phyloP scores from a whole-genome alignment of 2,329 filamentous ascomycete species.

The Nemania serpens region DNA sequence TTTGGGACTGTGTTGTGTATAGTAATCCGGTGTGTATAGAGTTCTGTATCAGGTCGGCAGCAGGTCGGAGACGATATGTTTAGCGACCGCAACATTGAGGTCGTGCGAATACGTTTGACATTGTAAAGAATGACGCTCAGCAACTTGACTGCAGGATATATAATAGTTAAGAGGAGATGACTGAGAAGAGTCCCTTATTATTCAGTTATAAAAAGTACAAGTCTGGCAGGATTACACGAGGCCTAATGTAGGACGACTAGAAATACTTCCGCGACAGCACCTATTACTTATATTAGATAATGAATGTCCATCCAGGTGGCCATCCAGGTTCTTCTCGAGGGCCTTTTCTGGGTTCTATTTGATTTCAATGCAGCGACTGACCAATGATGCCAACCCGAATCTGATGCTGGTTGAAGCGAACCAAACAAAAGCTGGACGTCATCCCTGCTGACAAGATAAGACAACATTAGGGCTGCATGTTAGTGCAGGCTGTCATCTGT shows the following conservation, averaged over 20 bases:
- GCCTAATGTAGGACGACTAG: conserved; percentile 20
- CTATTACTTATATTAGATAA: background rate
- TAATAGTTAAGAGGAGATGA: background rate
- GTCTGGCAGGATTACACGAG: background rate
- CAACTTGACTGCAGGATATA: background rate
- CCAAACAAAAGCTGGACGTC: background rate
- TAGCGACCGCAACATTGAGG: too few relatives aligned
- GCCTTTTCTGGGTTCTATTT: conserved; percentile 13
- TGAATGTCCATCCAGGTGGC: conserved; percentile 1
- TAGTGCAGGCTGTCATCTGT: background rate
- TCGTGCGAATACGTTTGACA: too few relatives aligned
- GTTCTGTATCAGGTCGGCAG: too few relatives aligned
- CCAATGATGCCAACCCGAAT: conserved; percentile 9
- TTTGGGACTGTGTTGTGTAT: too few relatives aligned
- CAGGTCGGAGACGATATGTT: too few relatives aligned
- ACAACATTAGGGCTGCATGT: background rate
- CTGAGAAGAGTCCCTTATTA: background rate
- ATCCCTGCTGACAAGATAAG: background rate
- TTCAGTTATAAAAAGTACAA: background rate
- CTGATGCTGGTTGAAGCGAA: conserved; percentile 11
- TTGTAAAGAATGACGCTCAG: background rate
- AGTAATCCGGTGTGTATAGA: too few relatives aligned
- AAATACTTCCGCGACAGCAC: background rate
- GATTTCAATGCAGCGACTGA: conserved; percentile 2
- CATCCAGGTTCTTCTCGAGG: conserved; percentile 11